Conservation (phyloP, 2,329 filamentous ascomycete species). For the Byssothecium circinans region DNA sequence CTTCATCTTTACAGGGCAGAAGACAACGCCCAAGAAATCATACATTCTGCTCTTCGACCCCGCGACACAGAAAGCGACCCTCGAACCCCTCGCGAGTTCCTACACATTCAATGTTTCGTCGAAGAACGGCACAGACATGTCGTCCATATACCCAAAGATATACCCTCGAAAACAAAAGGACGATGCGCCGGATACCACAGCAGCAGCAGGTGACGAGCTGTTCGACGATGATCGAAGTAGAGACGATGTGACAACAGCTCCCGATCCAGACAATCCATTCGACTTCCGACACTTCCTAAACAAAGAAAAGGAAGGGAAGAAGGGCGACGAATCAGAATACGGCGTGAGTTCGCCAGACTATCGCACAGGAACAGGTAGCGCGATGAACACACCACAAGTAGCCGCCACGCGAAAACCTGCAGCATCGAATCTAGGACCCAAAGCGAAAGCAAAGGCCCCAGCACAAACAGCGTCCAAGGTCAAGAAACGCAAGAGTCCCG, state of each 20-base stretch:
- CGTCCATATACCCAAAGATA: conserved; percentile 69
- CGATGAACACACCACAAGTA: conserved; percentile 33
- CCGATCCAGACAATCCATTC: conserved; percentile 51
- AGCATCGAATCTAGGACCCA: conserved; percentile 8
- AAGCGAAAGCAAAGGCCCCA: conserved; percentile 9
- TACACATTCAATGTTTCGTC: conserved; percentile 86
- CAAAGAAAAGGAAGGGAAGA: conserved; percentile 34
- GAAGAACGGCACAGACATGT: conserved; percentile 65
- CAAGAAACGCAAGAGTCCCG: conserved; percentile 35
- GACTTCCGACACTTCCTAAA: conserved; percentile 53
- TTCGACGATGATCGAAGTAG: conserved; percentile 29
- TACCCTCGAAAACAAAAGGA: conserved; percentile 33
- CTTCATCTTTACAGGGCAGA: conserved; percentile 46
- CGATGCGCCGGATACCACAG: conserved; percentile 27
- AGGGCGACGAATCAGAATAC: conserved; percentile 36
- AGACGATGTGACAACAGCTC: conserved; percentile 40
- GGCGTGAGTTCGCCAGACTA: conserved; percentile 33
- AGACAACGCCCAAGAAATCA: conserved; percentile 34
- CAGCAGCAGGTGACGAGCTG: conserved; percentile 26
- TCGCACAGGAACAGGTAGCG: conserved; percentile 30
- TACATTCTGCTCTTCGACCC: conserved; percentile 73
- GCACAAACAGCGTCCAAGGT: conserved; percentile 14
- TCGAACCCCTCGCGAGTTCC: conserved; percentile 79
- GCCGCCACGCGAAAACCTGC: conserved; percentile 22
- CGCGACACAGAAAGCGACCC: conserved; percentile 71